A percentile compares a stretch with the other conserved stretches of the same genome.
These are phyloP conservation scores for Ophiostoma novo-ulmi DNA, from an alignment of 2,329 filamentous ascomycete species.

Conservation along the genomic window DNA sequence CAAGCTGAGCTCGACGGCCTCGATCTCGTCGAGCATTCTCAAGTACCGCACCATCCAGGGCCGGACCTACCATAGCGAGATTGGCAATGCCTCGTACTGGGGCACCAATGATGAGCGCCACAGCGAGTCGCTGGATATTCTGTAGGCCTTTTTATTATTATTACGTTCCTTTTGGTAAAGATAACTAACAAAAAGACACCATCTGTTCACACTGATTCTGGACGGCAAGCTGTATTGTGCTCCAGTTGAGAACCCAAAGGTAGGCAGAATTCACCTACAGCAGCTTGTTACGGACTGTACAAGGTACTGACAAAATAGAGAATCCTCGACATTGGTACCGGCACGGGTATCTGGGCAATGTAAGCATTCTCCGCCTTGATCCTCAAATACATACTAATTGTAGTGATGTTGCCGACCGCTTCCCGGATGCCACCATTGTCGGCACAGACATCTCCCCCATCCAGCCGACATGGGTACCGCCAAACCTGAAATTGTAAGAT, in stretches of 20 bases:
- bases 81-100: constrained; percentile 32
- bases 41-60: constrained; percentile 34
- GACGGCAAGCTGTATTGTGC: neutral
- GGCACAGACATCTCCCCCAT: constrained; percentile 56
- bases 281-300: too few species aligned
- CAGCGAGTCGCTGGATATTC: constrained; percentile 34
- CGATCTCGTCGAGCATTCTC: constrained; percentile 33
- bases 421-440: constrained; percentile 43
- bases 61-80: constrained; percentile 33
- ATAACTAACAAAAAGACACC: neutral
- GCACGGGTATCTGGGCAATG: constrained; percentile 18
- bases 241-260: neutral
- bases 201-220: neutral
- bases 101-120: constrained; percentile 34
- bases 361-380: neutral
- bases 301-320: constrained; percentile 23
- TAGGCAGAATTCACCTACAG: neutral
- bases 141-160: constrained; percentile 21
- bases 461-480: constrained; percentile 51
- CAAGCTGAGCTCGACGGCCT: constrained; percentile 30
- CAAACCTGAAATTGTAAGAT: constrained; percentile 45
- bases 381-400: too few species aligned
- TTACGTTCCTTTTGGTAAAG: too few species aligned
- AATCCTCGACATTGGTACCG: constrained; percentile 39
- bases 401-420: constrained; percentile 45